A percentile compares a stretch with the other conserved stretches of the same genome.
These are phyloP conservation scores for Boletus rubroflammeus DNA, from an alignment of 768 basidiomycete genomes.

Conservation along the genomic window DNA sequence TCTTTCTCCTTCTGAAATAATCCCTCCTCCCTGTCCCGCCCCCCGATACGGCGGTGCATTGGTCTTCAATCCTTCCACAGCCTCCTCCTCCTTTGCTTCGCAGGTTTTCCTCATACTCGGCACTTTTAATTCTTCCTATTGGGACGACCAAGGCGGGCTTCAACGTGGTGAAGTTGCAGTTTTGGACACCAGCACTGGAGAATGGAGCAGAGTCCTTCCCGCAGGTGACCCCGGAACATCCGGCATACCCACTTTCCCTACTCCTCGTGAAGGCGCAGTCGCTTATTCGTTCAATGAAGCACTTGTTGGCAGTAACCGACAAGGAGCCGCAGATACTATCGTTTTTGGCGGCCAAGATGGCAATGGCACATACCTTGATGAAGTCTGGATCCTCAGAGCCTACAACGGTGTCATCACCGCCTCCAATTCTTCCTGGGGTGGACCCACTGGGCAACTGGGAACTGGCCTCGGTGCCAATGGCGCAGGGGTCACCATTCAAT, in stretches of 20 bases:
- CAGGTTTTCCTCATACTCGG: constrained; percentile 73
- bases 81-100: constrained; percentile 50
- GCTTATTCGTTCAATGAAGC: constrained; percentile 51
- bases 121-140: constrained; percentile 56
- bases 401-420: constrained; percentile 60
- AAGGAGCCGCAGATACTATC: constrained; percentile 59
- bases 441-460: constrained; percentile 57
- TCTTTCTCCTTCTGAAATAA: constrained; percentile 30
- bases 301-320: constrained; percentile 54
- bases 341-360: constrained; percentile 76
- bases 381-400: constrained; percentile 75
- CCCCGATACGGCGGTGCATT: constrained; percentile 59
- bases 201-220: constrained; percentile 72
- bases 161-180: constrained; percentile 72
- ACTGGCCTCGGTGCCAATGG: constrained; percentile 65
- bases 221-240: constrained; percentile 61
- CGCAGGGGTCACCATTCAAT: constrained; percentile 59
- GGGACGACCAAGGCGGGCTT: constrained; percentile 63
- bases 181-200: constrained; percentile 54
- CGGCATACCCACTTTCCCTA: constrained; percentile 51
- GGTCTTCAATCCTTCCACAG: constrained; percentile 46
- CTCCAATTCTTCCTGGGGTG: constrained; percentile 62
- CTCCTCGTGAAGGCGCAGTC: constrained; percentile 67
- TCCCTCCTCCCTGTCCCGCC: constrained; percentile 56
- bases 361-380: constrained; percentile 62